A percentile compares a stretch with the other conserved stretches of the same genome.
Conservation (phyloP, 2,329 filamentous ascomycete genomes). For the Chrysosporium keratinophilum region DNA sequence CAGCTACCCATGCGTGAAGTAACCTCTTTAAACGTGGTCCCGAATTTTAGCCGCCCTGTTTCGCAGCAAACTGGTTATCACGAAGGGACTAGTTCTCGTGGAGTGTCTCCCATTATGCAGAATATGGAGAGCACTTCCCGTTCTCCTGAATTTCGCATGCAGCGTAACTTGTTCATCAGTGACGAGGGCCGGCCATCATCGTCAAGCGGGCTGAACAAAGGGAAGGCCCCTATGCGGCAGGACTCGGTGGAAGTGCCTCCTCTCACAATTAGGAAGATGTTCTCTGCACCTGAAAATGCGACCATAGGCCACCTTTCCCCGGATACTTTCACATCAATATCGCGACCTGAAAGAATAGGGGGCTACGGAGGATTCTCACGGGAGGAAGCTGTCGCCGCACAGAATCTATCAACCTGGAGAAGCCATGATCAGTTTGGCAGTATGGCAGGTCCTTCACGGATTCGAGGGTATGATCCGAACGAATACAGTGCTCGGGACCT, state of each 20-base stretch:
- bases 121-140: not conserved
- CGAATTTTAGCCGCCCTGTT: not conserved
- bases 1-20: not conserved
- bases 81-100: not conserved
- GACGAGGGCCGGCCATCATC: not conserved
- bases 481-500: no score
- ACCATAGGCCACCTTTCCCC: not conserved
- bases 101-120: not conserved
- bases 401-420: not conserved
- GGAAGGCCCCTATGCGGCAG: not conserved
- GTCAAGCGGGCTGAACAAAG: not conserved
- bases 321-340: not conserved
- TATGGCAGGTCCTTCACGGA: not conserved
- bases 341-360: not conserved
- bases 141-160: not conserved
- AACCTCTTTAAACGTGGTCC: not conserved
- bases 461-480: not conserved
- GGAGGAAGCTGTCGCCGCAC: not conserved
- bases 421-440: not conserved
- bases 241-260: constrained; percentile 1
- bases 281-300: not conserved
- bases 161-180: not conserved
- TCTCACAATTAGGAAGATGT: constrained; percentile 2
- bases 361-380: constrained; percentile 5
- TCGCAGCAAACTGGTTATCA: not conserved